Percentiles rank a stretch among this genome's conserved stretches.
phyloP scores from a whole-genome alignment of 176 grass and related monocot genomes.

The Triticum urartu region DNA sequence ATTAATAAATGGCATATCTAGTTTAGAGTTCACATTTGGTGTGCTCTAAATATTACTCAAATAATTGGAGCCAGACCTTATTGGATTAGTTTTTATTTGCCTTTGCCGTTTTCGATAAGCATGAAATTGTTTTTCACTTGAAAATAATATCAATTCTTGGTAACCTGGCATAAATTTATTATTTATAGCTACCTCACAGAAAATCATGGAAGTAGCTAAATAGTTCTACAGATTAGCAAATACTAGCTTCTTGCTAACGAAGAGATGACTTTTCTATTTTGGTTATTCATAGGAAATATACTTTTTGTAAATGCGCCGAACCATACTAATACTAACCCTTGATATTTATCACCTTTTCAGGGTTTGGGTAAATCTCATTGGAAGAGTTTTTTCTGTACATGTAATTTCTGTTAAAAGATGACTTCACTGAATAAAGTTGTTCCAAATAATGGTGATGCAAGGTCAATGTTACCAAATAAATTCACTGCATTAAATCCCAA shows the following conservation, averaged over 20 bases:
- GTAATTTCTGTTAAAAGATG: constrained; percentile 67
- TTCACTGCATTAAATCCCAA: constrained; percentile 87
- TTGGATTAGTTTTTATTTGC: not conserved
- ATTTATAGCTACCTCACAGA: not conserved
- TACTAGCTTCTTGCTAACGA: not conserved
- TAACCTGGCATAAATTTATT: not conserved
- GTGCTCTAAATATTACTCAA: not conserved
- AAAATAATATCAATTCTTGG: not conserved
- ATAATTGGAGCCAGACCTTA: not conserved
- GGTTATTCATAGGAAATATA: not conserved
- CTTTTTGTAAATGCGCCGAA: not conserved
- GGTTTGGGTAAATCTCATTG: constrained; percentile 59
- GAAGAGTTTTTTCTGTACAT: constrained; percentile 42
- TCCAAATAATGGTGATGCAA: constrained; percentile 39
- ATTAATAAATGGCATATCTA: not conserved
- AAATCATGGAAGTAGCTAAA: not conserved
- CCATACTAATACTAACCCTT: not conserved
- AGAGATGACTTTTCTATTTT: not conserved
- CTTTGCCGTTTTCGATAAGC: not conserved
- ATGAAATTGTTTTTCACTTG: not conserved
- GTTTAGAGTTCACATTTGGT: not conserved
- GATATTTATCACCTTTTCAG: constrained; percentile 42
- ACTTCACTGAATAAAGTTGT: constrained; percentile 63
- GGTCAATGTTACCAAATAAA: constrained; percentile 60
- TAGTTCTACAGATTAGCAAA: not conserved